Base-by-base conservation (phyloP, 2,329 filamentous ascomycete species). In the Ophiostoma sp. region DNA sequence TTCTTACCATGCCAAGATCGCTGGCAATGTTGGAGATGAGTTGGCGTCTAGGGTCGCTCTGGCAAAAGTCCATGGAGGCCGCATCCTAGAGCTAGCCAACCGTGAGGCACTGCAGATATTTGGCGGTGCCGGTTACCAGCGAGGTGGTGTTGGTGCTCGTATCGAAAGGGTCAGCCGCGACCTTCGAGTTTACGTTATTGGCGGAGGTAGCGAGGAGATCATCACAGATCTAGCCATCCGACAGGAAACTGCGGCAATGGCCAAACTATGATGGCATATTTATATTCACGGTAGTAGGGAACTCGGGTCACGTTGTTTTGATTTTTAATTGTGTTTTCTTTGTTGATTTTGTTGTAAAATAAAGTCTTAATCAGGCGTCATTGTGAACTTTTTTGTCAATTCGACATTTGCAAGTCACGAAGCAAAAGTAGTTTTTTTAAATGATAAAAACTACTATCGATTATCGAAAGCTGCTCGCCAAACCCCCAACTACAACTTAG, bases 151-250 rank as follows among this genome's bases (percentile, higher is more conserved):
- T 1, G 83, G 84, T 0, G 81, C 80, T 1, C 77, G 81, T 5
- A 79, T 86, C 10, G 84, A 86, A 76, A 83, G 86, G 74, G 83
- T 86, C 57, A 83, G 81, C 73, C 79, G 84, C 0, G 84, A 86
- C 76, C 75, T 86, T 52, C 78, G 84, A 7, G 81, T 84, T 20
- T 83, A 83, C 77, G 83, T 85, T 11, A 79, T 86, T 0, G 84
- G 84, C 3, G 84, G 84, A 13, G 84, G 84, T 0, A 85, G 84
- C 71, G 84, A 86, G 72, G 84, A 86, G 75, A 85, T 86, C 69
- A 79, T 86, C 65, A 79, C 81, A 0, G 84, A 86, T 73, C 73
- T 86, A 48, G 82, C 83, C 1, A 78, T 85, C n/a, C 79, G 81
- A 4, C 82, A 85, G 73, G 84, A 86, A 73, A 68, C 71, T 52